Evolutionary conservation across 179 eudicot species (phyloP).

Genomic region (Pouteria campechiana): DNA sequence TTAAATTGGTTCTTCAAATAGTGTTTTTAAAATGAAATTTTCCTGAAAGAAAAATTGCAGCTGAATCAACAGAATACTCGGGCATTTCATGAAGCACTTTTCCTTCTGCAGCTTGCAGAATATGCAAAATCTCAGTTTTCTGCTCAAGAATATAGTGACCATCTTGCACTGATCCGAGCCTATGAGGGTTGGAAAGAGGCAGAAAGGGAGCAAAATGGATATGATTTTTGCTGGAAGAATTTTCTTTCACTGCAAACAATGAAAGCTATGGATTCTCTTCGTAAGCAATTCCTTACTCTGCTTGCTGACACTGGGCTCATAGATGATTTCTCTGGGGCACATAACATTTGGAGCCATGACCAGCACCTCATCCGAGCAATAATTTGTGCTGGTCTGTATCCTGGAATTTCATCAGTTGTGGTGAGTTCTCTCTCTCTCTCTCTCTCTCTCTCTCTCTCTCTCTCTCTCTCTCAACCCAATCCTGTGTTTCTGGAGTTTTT

Average conservation of each 20-base stretch:
- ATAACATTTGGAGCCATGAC: conserved; percentile 55
- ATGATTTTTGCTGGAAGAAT: conserved; percentile 65
- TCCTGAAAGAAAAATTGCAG: no score
- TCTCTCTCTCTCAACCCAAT: neutral
- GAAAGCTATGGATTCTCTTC: conserved; percentile 57
- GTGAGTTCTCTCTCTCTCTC: conserved; percentile 18
- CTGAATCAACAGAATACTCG: no score
- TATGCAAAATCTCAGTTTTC: conserved; percentile 62
- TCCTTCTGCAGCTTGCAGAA: conserved; percentile 52
- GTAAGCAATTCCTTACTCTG: conserved; percentile 49
- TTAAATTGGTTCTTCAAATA: no score
- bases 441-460: neutral
- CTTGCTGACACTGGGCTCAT: conserved; percentile 54
- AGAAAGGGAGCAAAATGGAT: conserved; percentile 42
- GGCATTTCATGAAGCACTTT: no score
- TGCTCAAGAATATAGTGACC: conserved; percentile 60
- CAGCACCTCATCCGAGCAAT: conserved; percentile 53
- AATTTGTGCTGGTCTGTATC: conserved; percentile 59
- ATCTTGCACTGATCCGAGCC: conserved; percentile 64
- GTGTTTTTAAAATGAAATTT: no score
- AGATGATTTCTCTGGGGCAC: conserved; percentile 27
- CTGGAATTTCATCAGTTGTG: conserved; percentile 69
- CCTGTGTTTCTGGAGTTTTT: neutral
- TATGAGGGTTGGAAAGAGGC: conserved; percentile 74
- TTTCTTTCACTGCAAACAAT: conserved; percentile 58